Percentiles rank a stretch among this genome's conserved stretches.
phyloP scores from a whole-genome alignment of 768 basidiomycete genomes.

The Lanmaoa rubissima region DNA sequence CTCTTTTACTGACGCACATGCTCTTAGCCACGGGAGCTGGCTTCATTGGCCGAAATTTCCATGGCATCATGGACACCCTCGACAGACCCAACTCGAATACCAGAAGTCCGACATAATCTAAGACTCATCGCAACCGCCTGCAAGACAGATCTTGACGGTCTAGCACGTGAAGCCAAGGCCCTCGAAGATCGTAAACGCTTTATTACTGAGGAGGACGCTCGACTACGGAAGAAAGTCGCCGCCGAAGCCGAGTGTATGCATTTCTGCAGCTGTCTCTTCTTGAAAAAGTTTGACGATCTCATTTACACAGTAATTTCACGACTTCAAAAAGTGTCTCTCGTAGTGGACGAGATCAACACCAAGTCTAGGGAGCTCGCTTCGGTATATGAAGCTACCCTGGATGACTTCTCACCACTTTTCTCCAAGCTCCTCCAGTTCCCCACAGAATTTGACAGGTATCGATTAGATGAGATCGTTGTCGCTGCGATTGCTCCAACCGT shows the following conservation, averaged over 20 bases:
- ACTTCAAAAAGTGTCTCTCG: conserved; percentile 71
- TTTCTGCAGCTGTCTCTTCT: no score
- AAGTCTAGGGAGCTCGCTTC: conserved; percentile 64
- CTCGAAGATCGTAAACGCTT: conserved; percentile 79
- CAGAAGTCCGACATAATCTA: conserved; percentile 96
- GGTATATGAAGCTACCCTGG: conserved; percentile 68
- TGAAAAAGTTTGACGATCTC: conserved; percentile 4
- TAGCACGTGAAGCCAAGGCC: conserved; percentile 86
- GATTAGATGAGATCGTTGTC: conserved; percentile 89
- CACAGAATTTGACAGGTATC: conserved; percentile 72
- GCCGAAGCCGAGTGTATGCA: conserved; percentile 78
- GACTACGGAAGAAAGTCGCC: conserved; percentile 64
- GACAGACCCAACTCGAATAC: conserved; percentile 83
- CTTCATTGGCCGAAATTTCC: conserved; percentile 78
- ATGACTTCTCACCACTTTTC: conserved; percentile 70
- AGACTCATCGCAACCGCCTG: conserved; percentile 82
- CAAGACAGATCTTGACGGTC: conserved; percentile 80
- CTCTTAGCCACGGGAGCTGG: conserved; percentile 76
- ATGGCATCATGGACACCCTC: conserved; percentile 83
- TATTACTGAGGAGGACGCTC: conserved; percentile 64
- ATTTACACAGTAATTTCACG: conserved; percentile 63
- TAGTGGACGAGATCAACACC: conserved; percentile 67
- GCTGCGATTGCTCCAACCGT: conserved; percentile 85
- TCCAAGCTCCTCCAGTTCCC: conserved; percentile 71
- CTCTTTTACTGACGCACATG: conserved; percentile 6